Evolutionary conservation across 202 grass and related monocot species (phyloP).

Genomic region (Tripidium arundinaceum): DNA sequence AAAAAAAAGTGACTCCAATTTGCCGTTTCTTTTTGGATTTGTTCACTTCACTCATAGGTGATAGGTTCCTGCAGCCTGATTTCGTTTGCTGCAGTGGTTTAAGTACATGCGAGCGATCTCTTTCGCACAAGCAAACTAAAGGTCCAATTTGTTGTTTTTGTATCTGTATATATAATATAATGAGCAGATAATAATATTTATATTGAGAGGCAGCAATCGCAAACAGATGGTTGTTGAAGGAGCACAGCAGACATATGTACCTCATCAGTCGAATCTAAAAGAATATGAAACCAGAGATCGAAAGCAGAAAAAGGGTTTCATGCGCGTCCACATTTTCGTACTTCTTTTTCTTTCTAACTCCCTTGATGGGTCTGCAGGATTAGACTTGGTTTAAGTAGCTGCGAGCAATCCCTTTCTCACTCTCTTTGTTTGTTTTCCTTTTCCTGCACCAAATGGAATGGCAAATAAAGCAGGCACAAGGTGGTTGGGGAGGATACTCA

Average conservation of each 20-base stretch:
- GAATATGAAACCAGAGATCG: too few relatives aligned
- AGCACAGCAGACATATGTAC: neutral
- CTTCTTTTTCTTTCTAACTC: too few relatives aligned
- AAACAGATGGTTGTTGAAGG: neutral
- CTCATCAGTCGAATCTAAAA: neutral
- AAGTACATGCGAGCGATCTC: slow-evolving; percentile 19
- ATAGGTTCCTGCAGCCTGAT: neutral
- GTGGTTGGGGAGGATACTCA: too few relatives aligned
- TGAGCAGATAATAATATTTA: too few relatives aligned
- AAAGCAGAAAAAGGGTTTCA: too few relatives aligned
- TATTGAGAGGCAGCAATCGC: neutral
- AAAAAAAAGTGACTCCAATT: neutral
- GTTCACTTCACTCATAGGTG: neutral
- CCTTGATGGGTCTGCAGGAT: too few relatives aligned
- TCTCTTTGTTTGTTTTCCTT: too few relatives aligned
- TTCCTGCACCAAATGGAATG: too few relatives aligned
- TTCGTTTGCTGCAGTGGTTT: neutral
- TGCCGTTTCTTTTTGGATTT: neutral
- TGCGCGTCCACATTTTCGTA: too few relatives aligned
- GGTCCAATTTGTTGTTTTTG: neutral
- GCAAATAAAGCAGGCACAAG: too few relatives aligned
- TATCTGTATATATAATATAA: neutral
- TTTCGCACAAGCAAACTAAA: neutral
- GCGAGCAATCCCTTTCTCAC: too few relatives aligned
- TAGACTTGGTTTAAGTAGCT: too few relatives aligned